Evolutionary conservation across 2,329 filamentous ascomycete genomes (phyloP).

Genomic region (Microcyclosporella mali): DNA sequence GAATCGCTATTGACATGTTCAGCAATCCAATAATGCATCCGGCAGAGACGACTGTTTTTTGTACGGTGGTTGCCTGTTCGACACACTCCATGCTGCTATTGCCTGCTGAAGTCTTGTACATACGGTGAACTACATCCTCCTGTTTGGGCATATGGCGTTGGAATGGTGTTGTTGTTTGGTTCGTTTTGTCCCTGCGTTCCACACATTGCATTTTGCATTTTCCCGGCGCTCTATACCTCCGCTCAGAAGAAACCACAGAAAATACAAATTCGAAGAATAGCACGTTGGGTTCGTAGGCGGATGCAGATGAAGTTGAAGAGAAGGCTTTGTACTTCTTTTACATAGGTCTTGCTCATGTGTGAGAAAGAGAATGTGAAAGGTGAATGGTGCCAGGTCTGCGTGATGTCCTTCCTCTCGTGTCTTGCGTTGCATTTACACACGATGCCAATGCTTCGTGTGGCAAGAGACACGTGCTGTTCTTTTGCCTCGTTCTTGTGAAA

Average conservation of each 20-base stretch:
- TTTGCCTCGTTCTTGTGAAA: no score
- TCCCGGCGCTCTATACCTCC: conserved; percentile 23
- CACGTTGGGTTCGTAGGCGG: neutral
- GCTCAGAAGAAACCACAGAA: conserved; percentile 8
- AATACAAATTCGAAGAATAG: neutral
- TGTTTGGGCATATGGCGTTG: conserved; percentile 8
- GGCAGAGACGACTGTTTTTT: no score
- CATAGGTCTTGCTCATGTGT: neutral
- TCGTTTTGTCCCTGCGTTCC: conserved; percentile 10
- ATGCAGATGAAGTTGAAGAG: neutral
- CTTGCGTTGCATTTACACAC: no score
- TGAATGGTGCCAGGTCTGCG: neutral
- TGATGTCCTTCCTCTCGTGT: no score
- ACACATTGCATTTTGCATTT: conserved; percentile 16
- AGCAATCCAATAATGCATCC: no score
- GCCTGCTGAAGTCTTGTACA: conserved; percentile 16
- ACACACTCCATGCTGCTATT: conserved; percentile 1
- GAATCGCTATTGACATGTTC: no score
- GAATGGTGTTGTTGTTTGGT: conserved; percentile 4
- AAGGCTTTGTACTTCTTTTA: neutral
- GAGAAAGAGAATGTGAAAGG: neutral
- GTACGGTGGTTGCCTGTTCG: neutral
- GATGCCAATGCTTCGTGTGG: no score
- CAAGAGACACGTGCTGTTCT: no score
- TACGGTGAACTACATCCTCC: conserved; percentile 9